These are phyloP conservation scores for Mycena haematopus DNA, from an alignment of 768 basidiomycete species.

Conservation along the genomic window DNA sequence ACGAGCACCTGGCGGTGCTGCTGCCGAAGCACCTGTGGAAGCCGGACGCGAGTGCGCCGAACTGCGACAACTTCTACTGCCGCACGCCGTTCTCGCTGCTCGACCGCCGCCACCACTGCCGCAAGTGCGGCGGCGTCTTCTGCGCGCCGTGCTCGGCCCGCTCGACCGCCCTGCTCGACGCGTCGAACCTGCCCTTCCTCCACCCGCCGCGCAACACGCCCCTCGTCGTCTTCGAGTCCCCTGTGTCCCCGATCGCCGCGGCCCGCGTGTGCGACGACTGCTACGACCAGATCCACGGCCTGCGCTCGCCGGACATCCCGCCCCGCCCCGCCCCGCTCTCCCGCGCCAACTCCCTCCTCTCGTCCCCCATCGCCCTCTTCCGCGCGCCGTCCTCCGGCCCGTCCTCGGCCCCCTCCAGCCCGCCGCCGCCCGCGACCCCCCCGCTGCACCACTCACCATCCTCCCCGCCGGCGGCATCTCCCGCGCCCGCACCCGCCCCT, in stretches of 20 bases:
- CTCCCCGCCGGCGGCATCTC: slow-evolving; percentile 42
- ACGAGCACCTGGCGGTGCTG: slow-evolving; percentile 82
- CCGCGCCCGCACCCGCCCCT: slow-evolving; percentile 35
- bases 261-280: slow-evolving; percentile 83
- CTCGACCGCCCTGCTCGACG: slow-evolving; percentile 70
- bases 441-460: slow-evolving; percentile 29
- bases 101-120: slow-evolving; percentile 83
- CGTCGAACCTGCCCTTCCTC: slow-evolving; percentile 72
- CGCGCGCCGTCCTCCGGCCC: slow-evolving; percentile 36
- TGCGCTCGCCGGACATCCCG: slow-evolving; percentile 36
- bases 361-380: slow-evolving; percentile 47
- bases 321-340: slow-evolving; percentile 41
- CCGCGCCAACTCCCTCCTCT: slow-evolving; percentile 41
- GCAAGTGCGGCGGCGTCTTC: slow-evolving; percentile 84
- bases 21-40: slow-evolving; percentile 78
- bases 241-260: slow-evolving; percentile 60
- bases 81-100: slow-evolving; percentile 67
- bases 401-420: slow-evolving; percentile 38
- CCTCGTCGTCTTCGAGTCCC: slow-evolving; percentile 61
- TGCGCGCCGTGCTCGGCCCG: slow-evolving; percentile 68
- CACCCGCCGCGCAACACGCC: slow-evolving; percentile 75
- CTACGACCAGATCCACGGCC: slow-evolving; percentile 74
- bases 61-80: slow-evolving; percentile 81
- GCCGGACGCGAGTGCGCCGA: slow-evolving; percentile 65
- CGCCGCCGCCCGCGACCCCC: slow-evolving; percentile 29